Evolutionary conservation across 2,329 filamentous ascomycete genomes (phyloP).

Genomic region (Diplodia corticola): DNA sequence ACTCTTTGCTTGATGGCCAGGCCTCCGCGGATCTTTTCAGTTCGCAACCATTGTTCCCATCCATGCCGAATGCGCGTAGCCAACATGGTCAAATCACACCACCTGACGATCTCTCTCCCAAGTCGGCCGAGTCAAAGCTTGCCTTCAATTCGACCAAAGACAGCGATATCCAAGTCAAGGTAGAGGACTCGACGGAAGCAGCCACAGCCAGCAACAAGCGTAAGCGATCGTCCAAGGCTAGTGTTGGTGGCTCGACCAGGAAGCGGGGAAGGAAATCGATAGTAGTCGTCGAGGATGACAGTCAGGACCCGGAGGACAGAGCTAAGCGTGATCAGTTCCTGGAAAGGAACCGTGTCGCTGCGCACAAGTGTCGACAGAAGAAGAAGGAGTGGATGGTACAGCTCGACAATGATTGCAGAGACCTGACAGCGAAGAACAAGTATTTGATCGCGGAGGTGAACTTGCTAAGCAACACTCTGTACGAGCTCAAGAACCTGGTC

Average conservation of each 20-base stretch:
- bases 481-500: slow-evolving; percentile 22
- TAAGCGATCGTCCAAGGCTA: background rate
- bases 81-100: slow-evolving; percentile 39
- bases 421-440: slow-evolving; percentile 39
- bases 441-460: slow-evolving; percentile 36
- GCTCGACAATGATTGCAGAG: slow-evolving; percentile 50
- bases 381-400: slow-evolving; percentile 59
- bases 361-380: slow-evolving; percentile 73
- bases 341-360: slow-evolving; percentile 70
- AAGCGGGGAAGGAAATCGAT: slow-evolving; percentile 11
- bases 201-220: slow-evolving; percentile 1
- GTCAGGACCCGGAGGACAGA: slow-evolving; percentile 1
- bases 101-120: slow-evolving; percentile 37
- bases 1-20: background rate
- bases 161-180: background rate
- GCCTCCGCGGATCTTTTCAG: background rate
- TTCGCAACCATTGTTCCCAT: background rate
- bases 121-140: background rate
- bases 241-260: background rate
- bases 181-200: background rate
- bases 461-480: slow-evolving; percentile 1
- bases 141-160: background rate
- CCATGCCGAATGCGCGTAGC: background rate
- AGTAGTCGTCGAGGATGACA: background rate
- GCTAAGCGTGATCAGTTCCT: slow-evolving; percentile 39